These are phyloP conservation scores for Byssochlamys sp. DNA, from an alignment of 2,329 filamentous ascomycete species.

Conservation along the genomic window DNA sequence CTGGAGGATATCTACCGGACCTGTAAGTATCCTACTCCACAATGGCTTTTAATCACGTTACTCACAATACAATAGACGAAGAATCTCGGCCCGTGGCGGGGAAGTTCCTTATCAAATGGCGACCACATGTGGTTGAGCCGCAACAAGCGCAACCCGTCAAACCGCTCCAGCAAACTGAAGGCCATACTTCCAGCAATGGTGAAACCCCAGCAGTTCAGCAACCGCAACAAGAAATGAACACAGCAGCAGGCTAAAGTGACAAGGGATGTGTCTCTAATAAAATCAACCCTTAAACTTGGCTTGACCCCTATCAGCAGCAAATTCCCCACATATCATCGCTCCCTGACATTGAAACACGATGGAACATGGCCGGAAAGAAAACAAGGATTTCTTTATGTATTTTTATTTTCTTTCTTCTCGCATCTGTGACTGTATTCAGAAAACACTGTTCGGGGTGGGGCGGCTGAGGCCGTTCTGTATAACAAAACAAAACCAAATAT, in stretches of 20 bases:
- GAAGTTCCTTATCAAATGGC: constrained; percentile 48
- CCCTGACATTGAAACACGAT: not conserved
- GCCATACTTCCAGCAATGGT: not conserved
- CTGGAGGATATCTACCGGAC: constrained; percentile 50
- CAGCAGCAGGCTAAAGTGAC: not conserved
- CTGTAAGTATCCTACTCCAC: constrained; percentile 27
- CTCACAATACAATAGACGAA: constrained; percentile 26
- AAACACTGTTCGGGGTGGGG: not conserved
- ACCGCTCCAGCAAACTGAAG: not conserved
- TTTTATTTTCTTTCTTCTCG: not conserved
- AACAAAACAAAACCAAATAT: not conserved
- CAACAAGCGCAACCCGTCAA: constrained; percentile 6
- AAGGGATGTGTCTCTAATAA: not conserved
- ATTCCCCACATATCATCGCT: not conserved
- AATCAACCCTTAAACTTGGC: not conserved
- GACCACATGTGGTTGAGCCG: constrained; percentile 35
- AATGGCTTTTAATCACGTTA: not conserved
- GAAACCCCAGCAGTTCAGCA: not conserved
- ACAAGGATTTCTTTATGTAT: not conserved
- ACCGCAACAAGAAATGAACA: not conserved
- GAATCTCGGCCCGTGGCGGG: constrained; percentile 40
- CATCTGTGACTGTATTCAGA: not conserved
- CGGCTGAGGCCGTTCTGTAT: not conserved
- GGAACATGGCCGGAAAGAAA: not conserved
- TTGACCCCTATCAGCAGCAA: not conserved